phyloP scores from a whole-genome alignment of 331 rosid species.

The Pyracantha coccinea region DNA sequence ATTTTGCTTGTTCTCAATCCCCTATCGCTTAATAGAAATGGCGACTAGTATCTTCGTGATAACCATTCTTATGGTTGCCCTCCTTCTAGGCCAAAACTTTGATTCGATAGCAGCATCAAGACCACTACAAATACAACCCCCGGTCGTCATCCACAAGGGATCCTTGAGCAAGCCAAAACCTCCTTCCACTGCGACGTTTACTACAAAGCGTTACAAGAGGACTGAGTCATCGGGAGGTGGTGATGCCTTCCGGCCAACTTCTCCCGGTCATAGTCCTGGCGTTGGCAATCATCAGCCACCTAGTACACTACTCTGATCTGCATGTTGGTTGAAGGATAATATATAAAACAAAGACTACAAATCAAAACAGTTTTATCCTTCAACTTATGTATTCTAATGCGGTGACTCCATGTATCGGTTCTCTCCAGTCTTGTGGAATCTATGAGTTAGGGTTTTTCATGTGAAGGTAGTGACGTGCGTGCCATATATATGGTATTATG shows the following conservation, averaged over 20 bases:
- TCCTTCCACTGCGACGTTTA: slow-evolving; percentile 28
- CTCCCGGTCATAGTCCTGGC: slow-evolving; percentile 77
- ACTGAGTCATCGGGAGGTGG: neutral
- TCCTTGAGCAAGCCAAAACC: slow-evolving; percentile 23
- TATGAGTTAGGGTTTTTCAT: neutral
- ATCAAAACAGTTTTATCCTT: neutral
- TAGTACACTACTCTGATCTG: neutral
- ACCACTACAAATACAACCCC: slow-evolving; percentile 28
- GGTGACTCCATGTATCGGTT: neutral
- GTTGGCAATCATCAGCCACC: slow-evolving; percentile 52
- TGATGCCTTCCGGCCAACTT: slow-evolving; percentile 68
- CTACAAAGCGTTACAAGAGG: slow-evolving; percentile 29
- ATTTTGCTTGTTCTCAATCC: neutral
- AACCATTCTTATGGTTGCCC: slow-evolving; percentile 12
- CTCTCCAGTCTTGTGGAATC: neutral
- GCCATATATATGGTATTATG: too few relatives aligned
- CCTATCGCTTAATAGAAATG: neutral
- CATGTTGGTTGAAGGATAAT: slow-evolving; percentile 1
- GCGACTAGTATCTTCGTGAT: neutral
- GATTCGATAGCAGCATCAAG: slow-evolving; percentile 35
- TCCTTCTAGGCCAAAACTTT: slow-evolving; percentile 24
- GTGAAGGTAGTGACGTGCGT: too few relatives aligned
- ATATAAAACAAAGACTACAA: neutral
- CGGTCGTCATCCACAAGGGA: slow-evolving; percentile 7
- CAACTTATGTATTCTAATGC: neutral